These are phyloP conservation scores for Alternaria tenuissima DNA, from an alignment of 2,329 filamentous ascomycete genomes.

Conservation along the genomic window DNA sequence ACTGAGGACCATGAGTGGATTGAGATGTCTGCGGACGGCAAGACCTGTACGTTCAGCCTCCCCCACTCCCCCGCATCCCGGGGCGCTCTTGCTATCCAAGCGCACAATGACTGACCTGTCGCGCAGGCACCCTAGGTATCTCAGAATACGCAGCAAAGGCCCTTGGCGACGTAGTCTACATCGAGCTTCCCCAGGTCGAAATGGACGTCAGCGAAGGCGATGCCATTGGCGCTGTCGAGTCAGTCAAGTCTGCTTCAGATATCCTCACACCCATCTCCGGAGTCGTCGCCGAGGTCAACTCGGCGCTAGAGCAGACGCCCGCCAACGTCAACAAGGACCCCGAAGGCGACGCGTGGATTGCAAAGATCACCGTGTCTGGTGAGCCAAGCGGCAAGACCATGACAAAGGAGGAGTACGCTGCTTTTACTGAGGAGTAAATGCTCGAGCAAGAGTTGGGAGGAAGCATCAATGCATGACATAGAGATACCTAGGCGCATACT, in stretches of 20 bases:
- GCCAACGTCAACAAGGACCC: slow-evolving; percentile 87
- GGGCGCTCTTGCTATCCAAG: slow-evolving; percentile 2
- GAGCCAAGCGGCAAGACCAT: slow-evolving; percentile 70
- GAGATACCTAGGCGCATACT: slow-evolving; percentile 13
- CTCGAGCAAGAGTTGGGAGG: not conserved
- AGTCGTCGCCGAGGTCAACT: slow-evolving; percentile 78
- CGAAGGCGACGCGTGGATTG: slow-evolving; percentile 93
- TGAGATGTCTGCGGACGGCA: slow-evolving; percentile 82
- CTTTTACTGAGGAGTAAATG: slow-evolving; percentile 67
- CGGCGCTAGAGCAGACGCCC: slow-evolving; percentile 81
- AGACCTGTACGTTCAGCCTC: slow-evolving; percentile 66
- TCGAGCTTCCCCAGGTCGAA: slow-evolving; percentile 83
- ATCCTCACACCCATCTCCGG: slow-evolving; percentile 89
- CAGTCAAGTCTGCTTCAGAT: slow-evolving; percentile 97
- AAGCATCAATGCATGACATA: not conserved
- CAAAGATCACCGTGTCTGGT: slow-evolving; percentile 81
- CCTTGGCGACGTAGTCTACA: slow-evolving; percentile 95
- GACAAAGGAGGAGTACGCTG: slow-evolving; percentile 79
- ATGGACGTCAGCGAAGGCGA: slow-evolving; percentile 78
- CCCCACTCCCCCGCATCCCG: slow-evolving; percentile 10
- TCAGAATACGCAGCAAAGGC: slow-evolving; percentile 89
- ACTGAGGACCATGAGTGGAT: slow-evolving; percentile 99
- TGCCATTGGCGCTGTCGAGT: slow-evolving; percentile 92
- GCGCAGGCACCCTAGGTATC: slow-evolving; percentile 75
- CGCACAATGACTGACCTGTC: not conserved